These are phyloP conservation scores for Rauvolfia tetraphylla DNA, from an alignment of 257 asterid species.

Conservation along the genomic window DNA sequence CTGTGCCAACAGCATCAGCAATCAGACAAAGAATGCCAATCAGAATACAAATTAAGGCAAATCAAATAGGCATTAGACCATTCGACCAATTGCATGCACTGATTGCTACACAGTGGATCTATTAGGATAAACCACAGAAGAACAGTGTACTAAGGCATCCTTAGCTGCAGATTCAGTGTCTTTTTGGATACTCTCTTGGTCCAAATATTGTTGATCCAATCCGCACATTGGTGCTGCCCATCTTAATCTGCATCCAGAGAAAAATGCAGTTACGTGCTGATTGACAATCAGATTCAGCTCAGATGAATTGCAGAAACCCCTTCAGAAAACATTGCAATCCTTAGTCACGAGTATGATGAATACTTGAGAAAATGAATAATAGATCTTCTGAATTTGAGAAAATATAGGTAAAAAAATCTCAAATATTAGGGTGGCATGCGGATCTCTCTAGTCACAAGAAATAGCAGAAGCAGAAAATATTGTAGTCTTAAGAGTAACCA, in stretches of 20 bases:
- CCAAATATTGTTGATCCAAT: constrained; percentile 91
- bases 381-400: constrained; percentile 2
- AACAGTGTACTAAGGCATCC: not conserved
- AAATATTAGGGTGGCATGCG: not conserved
- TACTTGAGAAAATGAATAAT: not conserved
- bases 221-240: constrained; percentile 89
- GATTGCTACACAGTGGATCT: not conserved
- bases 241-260: constrained; percentile 57
- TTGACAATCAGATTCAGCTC: not conserved
- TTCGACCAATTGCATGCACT: not conserved
- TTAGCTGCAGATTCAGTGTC: constrained; percentile 27
- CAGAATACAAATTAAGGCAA: not conserved
- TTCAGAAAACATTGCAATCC: not conserved
- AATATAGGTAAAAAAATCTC: too few species aligned
- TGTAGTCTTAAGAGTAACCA: not conserved
- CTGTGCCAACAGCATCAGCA: not conserved
- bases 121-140: not conserved
- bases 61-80: not conserved
- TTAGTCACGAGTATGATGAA: not conserved
- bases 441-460: not conserved
- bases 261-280: constrained; percentile 11
- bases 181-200: constrained; percentile 73
- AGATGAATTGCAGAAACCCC: not conserved
- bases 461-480: not conserved
- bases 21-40: not conserved